These are phyloP conservation scores for Zygoascus hellenicus DNA, from an alignment of 1,139 yeast genomes.

Conservation along the genomic window DNA sequence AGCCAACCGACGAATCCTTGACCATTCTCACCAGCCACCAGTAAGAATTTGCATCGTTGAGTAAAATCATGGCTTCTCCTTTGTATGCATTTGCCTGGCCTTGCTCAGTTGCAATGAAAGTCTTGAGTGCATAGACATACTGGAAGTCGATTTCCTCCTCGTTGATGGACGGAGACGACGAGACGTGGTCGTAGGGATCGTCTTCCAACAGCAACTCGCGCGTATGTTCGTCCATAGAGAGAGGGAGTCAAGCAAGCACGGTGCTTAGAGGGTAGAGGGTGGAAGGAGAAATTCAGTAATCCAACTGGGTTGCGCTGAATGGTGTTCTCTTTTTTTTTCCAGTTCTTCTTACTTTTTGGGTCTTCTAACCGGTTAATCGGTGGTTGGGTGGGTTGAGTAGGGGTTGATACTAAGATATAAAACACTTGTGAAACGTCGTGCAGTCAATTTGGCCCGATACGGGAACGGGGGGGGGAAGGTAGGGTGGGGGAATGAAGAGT, in stretches of 20 bases:
- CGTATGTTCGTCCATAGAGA: conserved; percentile 4
- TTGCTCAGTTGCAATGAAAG: conserved; percentile 88
- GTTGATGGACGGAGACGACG: conserved; percentile 48
- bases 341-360: too few relatives aligned
- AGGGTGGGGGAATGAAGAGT: too few relatives aligned
- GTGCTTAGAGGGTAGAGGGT: too few relatives aligned
- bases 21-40: conserved; percentile 92
- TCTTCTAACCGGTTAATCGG: too few relatives aligned
- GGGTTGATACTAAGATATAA: too few relatives aligned
- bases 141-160: conserved; percentile 72
- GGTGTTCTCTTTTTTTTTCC: too few relatives aligned
- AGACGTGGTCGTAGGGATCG: conserved; percentile 27
- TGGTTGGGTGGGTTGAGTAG: too few relatives aligned
- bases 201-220: conserved; percentile 21
- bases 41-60: conserved; percentile 87
- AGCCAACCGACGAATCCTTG: conserved; percentile 60
- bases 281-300: too few relatives aligned
- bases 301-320: too few relatives aligned
- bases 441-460: too few relatives aligned
- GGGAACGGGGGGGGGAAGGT: too few relatives aligned
- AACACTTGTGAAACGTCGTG: too few relatives aligned
- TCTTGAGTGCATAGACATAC: conserved; percentile 78
- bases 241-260: background rate
- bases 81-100: conserved; percentile 78
- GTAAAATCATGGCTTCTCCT: conserved; percentile 75